phyloP scores from a whole-genome alignment of 2,329 filamentous ascomycete species.

The Aureobasidium sp. region DNA sequence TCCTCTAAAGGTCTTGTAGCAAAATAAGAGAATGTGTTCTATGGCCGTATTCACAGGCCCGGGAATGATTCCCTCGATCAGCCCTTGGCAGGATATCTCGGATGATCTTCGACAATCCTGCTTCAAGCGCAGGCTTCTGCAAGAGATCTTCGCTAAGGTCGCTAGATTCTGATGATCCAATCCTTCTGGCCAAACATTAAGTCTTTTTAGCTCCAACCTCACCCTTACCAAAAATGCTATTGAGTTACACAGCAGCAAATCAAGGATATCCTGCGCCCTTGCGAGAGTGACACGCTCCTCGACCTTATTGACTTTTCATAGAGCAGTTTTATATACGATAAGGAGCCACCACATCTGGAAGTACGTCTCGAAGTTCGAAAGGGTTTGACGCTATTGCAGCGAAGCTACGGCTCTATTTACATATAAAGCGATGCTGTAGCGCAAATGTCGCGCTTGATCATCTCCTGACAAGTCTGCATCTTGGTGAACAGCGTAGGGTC shows the following conservation, averaged over 20 bases:
- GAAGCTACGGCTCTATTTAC: conserved; percentile 36
- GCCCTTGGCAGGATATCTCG: no score
- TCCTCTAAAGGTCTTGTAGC: no score
- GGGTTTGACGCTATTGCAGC: background rate
- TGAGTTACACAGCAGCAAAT: background rate
- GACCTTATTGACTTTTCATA: background rate
- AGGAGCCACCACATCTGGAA: no score
- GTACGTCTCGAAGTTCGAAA: no score
- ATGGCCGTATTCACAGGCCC: background rate
- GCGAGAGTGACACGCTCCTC: background rate
- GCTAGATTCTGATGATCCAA: no score
- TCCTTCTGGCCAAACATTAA: no score
- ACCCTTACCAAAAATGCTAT: background rate
- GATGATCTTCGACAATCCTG: no score
- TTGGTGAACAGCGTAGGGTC: conserved; percentile 90
- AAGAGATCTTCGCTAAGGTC: no score
- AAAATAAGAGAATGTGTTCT: background rate
- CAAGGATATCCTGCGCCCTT: background rate
- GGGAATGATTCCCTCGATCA: no score
- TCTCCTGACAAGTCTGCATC: conserved; percentile 95
- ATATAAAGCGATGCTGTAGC: conserved; percentile 85
- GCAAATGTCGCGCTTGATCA: conserved; percentile 94
- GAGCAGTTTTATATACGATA: no score
- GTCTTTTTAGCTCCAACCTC: no score
- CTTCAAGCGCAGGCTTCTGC: no score